Conservation (phyloP, 441 rosid genomes). For the Populus hybrid region DNA sequence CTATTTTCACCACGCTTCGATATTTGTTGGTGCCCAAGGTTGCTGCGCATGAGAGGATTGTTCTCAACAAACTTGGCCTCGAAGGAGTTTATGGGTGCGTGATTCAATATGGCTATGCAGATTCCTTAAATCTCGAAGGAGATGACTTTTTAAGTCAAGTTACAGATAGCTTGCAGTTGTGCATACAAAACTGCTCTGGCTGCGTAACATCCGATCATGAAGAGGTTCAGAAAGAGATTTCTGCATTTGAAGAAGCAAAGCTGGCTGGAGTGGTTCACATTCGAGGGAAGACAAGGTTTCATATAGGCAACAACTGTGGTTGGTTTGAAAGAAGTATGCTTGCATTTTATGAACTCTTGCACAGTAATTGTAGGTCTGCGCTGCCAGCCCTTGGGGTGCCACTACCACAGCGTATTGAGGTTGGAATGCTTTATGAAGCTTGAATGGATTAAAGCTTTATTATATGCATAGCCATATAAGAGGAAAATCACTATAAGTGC, state of each 20-base stretch:
- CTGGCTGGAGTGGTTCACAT: constrained; percentile 47
- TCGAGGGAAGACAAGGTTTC: constrained; percentile 57
- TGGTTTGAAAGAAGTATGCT: constrained; percentile 55
- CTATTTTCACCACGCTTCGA: constrained; percentile 50
- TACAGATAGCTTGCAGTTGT: constrained; percentile 31
- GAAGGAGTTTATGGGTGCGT: constrained; percentile 49
- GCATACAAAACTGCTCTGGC: constrained; percentile 21
- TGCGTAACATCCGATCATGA: not conserved
- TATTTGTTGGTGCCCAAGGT: constrained; percentile 60
- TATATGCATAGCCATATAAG: not conserved
- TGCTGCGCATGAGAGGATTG: constrained; percentile 42
- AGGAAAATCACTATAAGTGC: not conserved
- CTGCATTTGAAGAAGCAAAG: constrained; percentile 39
- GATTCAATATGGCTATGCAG: constrained; percentile 59
- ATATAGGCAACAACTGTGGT: constrained; percentile 33
- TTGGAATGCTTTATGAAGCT: constrained; percentile 62
- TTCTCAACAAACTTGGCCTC: constrained; percentile 34
- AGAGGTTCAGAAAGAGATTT: constrained; percentile 33
- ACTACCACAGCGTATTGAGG: constrained; percentile 45
- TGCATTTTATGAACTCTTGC: constrained; percentile 57
- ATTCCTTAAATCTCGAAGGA: constrained; percentile 48
- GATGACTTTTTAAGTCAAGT: constrained; percentile 47
- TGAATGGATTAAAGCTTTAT: constrained; percentile 15
- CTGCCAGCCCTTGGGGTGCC: constrained; percentile 57
- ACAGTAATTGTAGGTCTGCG: constrained; percentile 57